Evolutionary conservation across 148 eudicot genomes (phyloP), one percentile per base, ranked within the genome.

Genomic region (Oxyria digyna): DNA sequence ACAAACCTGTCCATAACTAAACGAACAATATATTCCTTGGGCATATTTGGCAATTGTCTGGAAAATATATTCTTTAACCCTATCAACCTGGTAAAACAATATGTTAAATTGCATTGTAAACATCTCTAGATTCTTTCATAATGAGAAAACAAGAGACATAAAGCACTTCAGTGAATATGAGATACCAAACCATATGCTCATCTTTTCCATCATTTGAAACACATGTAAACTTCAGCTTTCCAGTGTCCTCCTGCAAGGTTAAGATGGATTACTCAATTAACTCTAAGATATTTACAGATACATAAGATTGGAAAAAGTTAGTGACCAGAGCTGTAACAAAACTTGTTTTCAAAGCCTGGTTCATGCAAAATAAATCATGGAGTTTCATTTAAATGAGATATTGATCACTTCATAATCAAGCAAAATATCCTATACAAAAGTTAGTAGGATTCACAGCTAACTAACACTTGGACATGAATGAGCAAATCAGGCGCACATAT

Each of bases 61-160:
- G 85, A 91, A 91, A 94, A 94, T 72, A 94, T 94, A 81, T 94
- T 94, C 82, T 94, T 94, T 80, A 94, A 75, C 72, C 97, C 99
- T 69, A 94, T 87, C 68, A 94, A 71, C 99, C 99, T 94, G 84
- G 21, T 68, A 73, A 82, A 71, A 66, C 63, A 68, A 63, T 59
- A 59, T 29, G 37, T 59, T 59, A 59, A 4, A 31, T 6, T 12
- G 15, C 38, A 13, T 59, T 59, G 33, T 55, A 4, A 52, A 55
- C 63, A 55, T 27, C 18, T 59, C 63, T 40, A 67, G 8, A 38
- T 20, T 67, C 37, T 41, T 21, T 29, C 24, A 65, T 37, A 35
- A 18, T 8, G 18, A n/a, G 8, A 66, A 64, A 66, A 37, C 67
- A 63, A 21, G 62, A 23, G 15, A 52, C 65, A 59, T 10, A 59